A percentile compares a stretch with the other conserved stretches of the same genome.
These are phyloP conservation scores for Tinospora cordifolia DNA, from an alignment of 164 flowering plant species.

Conservation along the genomic window DNA sequence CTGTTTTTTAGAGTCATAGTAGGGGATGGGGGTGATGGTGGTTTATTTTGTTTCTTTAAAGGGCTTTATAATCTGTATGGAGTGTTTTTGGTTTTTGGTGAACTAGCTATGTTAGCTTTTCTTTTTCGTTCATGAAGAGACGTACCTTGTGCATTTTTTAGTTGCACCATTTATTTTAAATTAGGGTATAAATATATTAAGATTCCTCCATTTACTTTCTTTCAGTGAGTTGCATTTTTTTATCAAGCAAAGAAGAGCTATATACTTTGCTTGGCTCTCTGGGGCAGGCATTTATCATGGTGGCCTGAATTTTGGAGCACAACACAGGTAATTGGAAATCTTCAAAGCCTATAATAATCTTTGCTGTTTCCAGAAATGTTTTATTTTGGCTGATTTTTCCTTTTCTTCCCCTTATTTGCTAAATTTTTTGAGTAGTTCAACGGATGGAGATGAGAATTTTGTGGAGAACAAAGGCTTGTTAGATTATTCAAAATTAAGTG, in stretches of 20 bases:
- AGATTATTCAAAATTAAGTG: conserved; percentile 66
- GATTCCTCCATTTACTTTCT: conserved; percentile 8
- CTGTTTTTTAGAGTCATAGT: too few species aligned
- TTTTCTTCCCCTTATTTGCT: conserved; percentile 11
- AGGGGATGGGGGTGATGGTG: neutral
- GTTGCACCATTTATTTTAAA: neutral
- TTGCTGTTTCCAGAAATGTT: neutral
- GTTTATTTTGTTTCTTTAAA: neutral
- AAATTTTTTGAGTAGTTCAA: conserved; percentile 40
- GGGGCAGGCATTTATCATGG: conserved; percentile 99
- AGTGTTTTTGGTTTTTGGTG: neutral
- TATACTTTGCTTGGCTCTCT: conserved; percentile 98
- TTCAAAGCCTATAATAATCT: neutral
- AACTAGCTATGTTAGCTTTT: neutral
- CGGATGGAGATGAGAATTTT: conserved; percentile 91
- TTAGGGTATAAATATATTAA: neutral
- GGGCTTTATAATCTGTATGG: neutral
- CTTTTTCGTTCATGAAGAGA: neutral
- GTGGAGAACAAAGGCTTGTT: conserved; percentile 97
- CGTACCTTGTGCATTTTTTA: neutral
- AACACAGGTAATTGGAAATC: conserved; percentile 51
- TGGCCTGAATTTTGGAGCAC: conserved; percentile 86
- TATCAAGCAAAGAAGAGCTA: conserved; percentile 93
- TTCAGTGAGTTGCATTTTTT: conserved; percentile 91
- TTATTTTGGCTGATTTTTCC: neutral